A percentile compares a stretch with the other conserved stretches of the same genome.
phyloP scores from a whole-genome alignment of 208 protist genomes.

The Wallacemonas collosoma region DNA sequence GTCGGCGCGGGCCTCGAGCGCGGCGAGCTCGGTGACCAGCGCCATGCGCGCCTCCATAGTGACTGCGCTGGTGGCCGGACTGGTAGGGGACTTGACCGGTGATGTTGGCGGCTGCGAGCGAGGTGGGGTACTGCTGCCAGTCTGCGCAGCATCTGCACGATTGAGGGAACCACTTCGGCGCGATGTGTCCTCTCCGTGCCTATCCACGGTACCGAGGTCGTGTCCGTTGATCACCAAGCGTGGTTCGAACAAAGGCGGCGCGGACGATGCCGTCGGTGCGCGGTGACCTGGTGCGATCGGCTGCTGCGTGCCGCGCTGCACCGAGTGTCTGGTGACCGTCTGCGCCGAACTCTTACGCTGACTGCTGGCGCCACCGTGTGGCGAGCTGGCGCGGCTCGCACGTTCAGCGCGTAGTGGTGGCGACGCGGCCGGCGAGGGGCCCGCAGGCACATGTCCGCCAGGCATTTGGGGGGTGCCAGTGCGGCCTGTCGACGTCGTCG shows the following conservation, averaged over 20 bases:
- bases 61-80: constrained; percentile 6
- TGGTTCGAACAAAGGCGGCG: not conserved
- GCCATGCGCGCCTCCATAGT: not conserved
- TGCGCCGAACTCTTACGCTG: too few species aligned
- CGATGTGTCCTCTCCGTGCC: not conserved
- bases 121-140: not conserved
- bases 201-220: not conserved
- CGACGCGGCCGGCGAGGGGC: too few species aligned
- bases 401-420: too few species aligned
- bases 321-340: not conserved
- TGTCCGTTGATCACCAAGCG: not conserved
- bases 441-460: too few species aligned
- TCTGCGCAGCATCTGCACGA: not conserved
- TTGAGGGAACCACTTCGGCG: not conserved
- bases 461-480: too few species aligned
- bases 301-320: constrained; percentile 18
- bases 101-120: not conserved
- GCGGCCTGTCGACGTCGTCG: not conserved
- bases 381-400: not conserved
- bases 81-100: constrained; percentile 1
- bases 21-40: constrained; percentile 18
- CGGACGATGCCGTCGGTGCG: not conserved
- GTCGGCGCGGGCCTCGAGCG: constrained; percentile 11
- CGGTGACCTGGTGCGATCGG: constrained; percentile 5
- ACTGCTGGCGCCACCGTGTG: not conserved